Conservation (phyloP, 805 yeast species). For the Saturnispora saitoi region DNA sequence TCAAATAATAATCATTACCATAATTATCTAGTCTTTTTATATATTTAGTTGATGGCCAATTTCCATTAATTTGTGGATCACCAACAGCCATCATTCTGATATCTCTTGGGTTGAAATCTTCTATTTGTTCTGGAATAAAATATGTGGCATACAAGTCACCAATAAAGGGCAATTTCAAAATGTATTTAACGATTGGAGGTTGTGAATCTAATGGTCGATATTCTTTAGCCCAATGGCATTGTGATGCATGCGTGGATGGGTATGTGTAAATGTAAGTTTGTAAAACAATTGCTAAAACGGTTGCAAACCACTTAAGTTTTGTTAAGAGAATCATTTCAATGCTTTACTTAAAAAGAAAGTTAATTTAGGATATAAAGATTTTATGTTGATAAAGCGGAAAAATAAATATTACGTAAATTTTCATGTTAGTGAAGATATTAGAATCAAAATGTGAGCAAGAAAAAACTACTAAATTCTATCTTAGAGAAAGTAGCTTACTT, state of each 20-base stretch:
- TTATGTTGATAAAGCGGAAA: not conserved
- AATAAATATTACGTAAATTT: not conserved
- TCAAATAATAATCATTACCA: slow-evolving; percentile 85
- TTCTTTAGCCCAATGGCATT: slow-evolving; percentile 53
- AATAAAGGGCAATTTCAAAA: slow-evolving; percentile 25
- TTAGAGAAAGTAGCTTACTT: no score
- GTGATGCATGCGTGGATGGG: slow-evolving; percentile 48
- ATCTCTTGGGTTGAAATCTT: slow-evolving; percentile 14
- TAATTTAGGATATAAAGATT: not conserved
- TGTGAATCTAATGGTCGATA: slow-evolving; percentile 20
- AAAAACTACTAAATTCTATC: no score
- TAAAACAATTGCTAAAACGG: slow-evolving; percentile 35
- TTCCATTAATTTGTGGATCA: slow-evolving; percentile 95
- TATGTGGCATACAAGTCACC: slow-evolving; percentile 28
- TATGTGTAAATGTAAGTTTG: slow-evolving; percentile 68
- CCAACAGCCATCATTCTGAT: slow-evolving; percentile 78
- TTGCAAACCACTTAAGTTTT: slow-evolving; percentile 21
- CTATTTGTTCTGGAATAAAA: slow-evolving; percentile 20
- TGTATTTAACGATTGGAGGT: slow-evolving; percentile 7
- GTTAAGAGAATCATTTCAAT: slow-evolving; percentile 1
- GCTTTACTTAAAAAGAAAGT: not conserved
- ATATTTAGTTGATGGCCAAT: slow-evolving; percentile 62
- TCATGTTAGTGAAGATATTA: no score
- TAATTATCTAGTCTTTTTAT: slow-evolving; percentile 70
- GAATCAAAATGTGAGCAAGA: no score